Base-by-base conservation (phyloP, 73 alveolate genomes). In the Stentor roeselii region DNA sequence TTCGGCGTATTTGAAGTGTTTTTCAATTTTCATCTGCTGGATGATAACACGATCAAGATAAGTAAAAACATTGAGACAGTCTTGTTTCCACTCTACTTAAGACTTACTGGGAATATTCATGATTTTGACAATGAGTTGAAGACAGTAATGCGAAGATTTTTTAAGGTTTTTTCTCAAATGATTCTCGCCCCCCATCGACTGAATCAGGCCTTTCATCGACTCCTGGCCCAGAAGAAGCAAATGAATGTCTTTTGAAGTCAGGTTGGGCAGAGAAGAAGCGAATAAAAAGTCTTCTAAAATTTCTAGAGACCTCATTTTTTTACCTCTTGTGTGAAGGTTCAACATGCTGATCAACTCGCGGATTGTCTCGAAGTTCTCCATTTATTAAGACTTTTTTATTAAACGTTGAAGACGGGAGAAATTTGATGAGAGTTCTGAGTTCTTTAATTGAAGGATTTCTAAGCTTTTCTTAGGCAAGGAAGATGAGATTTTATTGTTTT, bases 1-100 rank as follows among this genome's bases (percentile, higher is more conserved):
- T 30, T 67, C 80, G 21, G 80, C 80, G 2, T n/a, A 27, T 2
- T 67, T 67, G 37, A 67, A 67, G 34, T 67, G 80, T 40, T 67
- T 67, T 14, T 67, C 80, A 67, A 67, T 21, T 67, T 67, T 67
- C 80, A 67, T 67, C 37, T 67, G 80, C 34, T 67, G 80, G 34
- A 67, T n/a, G 14, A 67, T 67, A 15, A 67, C 14, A 27, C 80
- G 21, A 67, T 67, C 80, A 27, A 32, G 11, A 30, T 14, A 21
- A 27, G 27, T 27, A 1, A 67, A 2, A 1, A 67, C 41, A 14
- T 67, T 36, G 15, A 34, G 1, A 67, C 80, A 67, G 37, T 67
- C 80, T 50, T 50, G 67, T 11, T 21, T 6, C 67, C 67, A 50
- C 21, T 50, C 67, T 50, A 21, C 67, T 50, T 50, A 50, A 67